Conservation (phyloP, 768 basidiomycete genomes). For the Phanerochaete sordida region DNA sequence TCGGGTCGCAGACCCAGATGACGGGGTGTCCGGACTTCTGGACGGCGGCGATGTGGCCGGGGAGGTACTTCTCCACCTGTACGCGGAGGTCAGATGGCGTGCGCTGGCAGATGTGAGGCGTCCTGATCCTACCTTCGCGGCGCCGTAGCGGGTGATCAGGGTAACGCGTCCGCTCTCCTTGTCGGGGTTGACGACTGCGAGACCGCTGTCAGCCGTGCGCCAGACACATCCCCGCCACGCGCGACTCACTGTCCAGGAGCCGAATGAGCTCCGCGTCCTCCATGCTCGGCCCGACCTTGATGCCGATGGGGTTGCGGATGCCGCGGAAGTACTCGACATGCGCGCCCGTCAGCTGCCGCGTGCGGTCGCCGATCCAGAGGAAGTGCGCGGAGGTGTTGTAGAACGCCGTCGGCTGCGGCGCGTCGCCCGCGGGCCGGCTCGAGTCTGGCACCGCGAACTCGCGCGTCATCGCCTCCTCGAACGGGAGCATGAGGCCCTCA, state of each 20-base stretch:
- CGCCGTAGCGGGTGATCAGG: slow-evolving; percentile 92
- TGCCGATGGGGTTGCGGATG: slow-evolving; percentile 89
- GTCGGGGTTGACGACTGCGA: slow-evolving; percentile 80
- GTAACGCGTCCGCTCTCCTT: slow-evolving; percentile 82
- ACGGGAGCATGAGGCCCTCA: slow-evolving; percentile 89
- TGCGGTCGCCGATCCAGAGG: slow-evolving; percentile 97
- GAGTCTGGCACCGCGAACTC: slow-evolving; percentile 39
- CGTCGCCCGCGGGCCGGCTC: slow-evolving; percentile 4
- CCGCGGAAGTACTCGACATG: slow-evolving; percentile 96
- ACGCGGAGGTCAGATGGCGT: neutral
- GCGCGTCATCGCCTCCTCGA: slow-evolving; percentile 90
- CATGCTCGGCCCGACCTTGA: slow-evolving; percentile 96
- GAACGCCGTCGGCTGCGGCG: slow-evolving; percentile 32
- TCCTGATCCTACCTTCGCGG: slow-evolving; percentile 56
- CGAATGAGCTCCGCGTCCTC: slow-evolving; percentile 67
- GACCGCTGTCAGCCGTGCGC: neutral
- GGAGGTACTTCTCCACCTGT: slow-evolving; percentile 71
- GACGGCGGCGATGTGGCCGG: slow-evolving; percentile 80
- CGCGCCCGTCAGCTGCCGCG: slow-evolving; percentile 85
- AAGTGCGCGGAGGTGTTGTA: slow-evolving; percentile 96
- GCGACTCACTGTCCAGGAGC: slow-evolving; percentile 67
- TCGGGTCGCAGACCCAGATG: slow-evolving; percentile 94
- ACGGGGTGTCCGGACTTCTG: slow-evolving; percentile 81
- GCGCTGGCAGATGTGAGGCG: neutral
- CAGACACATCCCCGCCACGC: neutral